These are phyloP conservation scores for Orbilia brochopaga DNA, from an alignment of 2,329 filamentous ascomycete genomes.

Conservation along the genomic window DNA sequence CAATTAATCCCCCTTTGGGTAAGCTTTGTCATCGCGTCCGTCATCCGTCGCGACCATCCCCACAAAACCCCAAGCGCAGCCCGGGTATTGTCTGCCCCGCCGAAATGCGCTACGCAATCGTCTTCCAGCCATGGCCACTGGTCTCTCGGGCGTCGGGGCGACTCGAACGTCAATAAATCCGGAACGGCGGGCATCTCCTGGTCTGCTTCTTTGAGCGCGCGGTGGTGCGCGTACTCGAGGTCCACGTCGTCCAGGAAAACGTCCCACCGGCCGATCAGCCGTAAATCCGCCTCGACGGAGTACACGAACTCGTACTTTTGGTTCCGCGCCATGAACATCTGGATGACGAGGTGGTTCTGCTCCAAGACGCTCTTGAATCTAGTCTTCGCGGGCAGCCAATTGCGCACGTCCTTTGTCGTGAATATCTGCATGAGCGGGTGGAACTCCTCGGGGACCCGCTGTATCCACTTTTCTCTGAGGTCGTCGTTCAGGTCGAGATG, in stretches of 20 bases:
- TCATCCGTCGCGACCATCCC: conserved; percentile 41
- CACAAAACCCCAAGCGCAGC: conserved; percentile 26
- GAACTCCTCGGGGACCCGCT: conserved; percentile 18
- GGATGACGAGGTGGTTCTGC: conserved; percentile 22
- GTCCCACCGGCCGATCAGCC: conserved; percentile 30
- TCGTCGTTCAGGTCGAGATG: conserved; percentile 14
- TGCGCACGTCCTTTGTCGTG: conserved; percentile 20
- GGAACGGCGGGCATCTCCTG: conserved; percentile 25
- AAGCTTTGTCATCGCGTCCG: conserved; percentile 25
- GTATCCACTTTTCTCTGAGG: conserved; percentile 8
- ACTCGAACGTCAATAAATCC: conserved; percentile 15
- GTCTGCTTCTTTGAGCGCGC: conserved; percentile 4
- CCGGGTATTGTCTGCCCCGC: conserved; percentile 13
- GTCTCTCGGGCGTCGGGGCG: background rate
- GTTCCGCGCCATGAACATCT: conserved; percentile 25
- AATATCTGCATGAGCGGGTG: conserved; percentile 23
- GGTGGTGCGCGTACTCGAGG: conserved; percentile 21
- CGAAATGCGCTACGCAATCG: conserved; percentile 15
- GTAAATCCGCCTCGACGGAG: conserved; percentile 19
- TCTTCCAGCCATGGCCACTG: conserved; percentile 19
- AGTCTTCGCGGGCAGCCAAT: conserved; percentile 20
- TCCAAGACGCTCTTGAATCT: conserved; percentile 26
- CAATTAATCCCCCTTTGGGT: conserved; percentile 28
- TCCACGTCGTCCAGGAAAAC: conserved; percentile 16
- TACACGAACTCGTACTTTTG: conserved; percentile 27